These are phyloP conservation scores for Ceratobasidium sp. DNA, from an alignment of 1,284 basidiomycete species.

Conservation along the genomic window DNA sequence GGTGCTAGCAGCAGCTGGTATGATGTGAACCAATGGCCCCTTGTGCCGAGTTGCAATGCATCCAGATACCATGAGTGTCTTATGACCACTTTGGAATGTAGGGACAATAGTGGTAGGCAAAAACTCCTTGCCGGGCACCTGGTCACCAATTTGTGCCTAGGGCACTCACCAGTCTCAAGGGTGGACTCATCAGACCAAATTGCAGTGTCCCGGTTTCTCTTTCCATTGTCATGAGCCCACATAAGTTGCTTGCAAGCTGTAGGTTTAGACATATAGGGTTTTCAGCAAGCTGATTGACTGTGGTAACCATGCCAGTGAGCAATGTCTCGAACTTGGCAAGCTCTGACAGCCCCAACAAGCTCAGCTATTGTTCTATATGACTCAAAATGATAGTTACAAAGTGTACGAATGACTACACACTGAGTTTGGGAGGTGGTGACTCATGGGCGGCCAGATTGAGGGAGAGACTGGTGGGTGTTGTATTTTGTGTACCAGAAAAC, in stretches of 20 bases:
- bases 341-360: not conserved
- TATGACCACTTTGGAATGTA: not conserved
- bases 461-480: not conserved
- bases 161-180: not conserved
- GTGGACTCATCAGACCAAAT: not conserved
- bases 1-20: too few species aligned
- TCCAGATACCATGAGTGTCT: slow-evolving; percentile 1
- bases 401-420: not conserved
- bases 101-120: not conserved
- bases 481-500: not conserved
- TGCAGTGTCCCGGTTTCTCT: not conserved
- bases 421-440: not conserved
- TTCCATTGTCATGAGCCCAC: not conserved
- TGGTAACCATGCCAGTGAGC: not conserved
- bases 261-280: not conserved
- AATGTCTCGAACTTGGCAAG: not conserved
- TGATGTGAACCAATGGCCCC: not conserved
- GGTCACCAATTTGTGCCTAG: not conserved
- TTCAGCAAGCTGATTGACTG: not conserved
- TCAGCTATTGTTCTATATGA: not conserved
- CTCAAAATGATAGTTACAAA: not conserved
- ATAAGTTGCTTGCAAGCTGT: not conserved
- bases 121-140: slow-evolving; percentile 2
- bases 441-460: slow-evolving; percentile 2
- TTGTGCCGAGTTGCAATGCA: slow-evolving; percentile 3